Base-by-base conservation (phyloP, 139 green algal species). In the Picochlorum costavermella region DNA sequence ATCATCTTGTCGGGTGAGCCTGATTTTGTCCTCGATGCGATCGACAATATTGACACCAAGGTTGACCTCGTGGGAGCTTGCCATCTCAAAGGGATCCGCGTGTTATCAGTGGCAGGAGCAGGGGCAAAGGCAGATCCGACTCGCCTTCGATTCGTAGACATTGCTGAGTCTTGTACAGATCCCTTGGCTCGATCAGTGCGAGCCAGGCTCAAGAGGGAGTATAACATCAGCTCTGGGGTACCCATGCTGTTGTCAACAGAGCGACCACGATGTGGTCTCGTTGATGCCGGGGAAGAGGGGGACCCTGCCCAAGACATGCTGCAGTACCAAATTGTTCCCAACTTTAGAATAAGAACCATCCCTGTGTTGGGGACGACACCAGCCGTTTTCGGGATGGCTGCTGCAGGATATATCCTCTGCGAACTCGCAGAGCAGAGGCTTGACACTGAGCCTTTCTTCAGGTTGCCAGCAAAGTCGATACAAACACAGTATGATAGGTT, bases 41-140 rank as follows among this genome's bases (percentile, higher is more conserved):
- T 99, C 23, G 93, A 99, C 77, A 97, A 99, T 80, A 93, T 98
- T 12, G 83, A 97, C 82, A 99, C 93, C 30, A 99, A 98, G 80
- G 89, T 92, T 11, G 79, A 74, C 6, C 75, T 98, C 43, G 73
- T 98, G 45, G 85, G 79, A 16, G 88, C 85, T 11, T 98, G 93
- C 77, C 71, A 84, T 63, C 33, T 62, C 49, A 56, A 81, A 0
- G 81, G 84, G 11, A 72, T 98, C 6, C 80, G 44, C 0, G 88
- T 97, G 55, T 62, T 98, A 31, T 85, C 75, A 50, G 73, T 72
- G 6, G 91, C 83, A 61, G 93, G 93, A 2, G 93, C 92, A 53
- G 80, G 83, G 3, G 87, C 90, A 36, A 92, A 95, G 72, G 85
- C 85, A 10, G 93, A 98, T 75, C 92, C 92, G 48, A 98, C 91